These are phyloP conservation scores for Kurtzmaniella quercitrusa DNA, from an alignment of 1,139 yeast genomes.

Conservation along the genomic window DNA sequence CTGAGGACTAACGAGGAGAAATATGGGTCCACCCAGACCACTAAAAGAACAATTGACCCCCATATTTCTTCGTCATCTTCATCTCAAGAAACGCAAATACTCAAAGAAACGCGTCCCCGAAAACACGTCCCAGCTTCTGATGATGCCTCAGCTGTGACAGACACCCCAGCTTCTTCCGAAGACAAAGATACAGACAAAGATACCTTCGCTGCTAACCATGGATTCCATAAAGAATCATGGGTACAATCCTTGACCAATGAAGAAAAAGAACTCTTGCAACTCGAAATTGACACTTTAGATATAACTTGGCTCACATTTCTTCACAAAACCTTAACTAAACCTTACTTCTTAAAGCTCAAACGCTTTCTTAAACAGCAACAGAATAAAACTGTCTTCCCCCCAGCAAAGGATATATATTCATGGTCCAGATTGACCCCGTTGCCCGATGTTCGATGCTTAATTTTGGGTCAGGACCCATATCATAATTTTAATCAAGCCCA, in stretches of 20 bases:
- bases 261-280: constrained; percentile 49
- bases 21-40: neutral
- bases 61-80: too few relatives aligned
- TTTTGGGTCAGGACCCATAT: constrained; percentile 96
- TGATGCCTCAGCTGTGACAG: too few relatives aligned
- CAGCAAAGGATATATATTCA: constrained; percentile 71
- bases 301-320: constrained; percentile 73
- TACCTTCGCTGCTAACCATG: constrained; percentile 10
- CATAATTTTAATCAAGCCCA: constrained; percentile 93
- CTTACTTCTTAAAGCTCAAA: constrained; percentile 77
- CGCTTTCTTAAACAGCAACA: constrained; percentile 42
- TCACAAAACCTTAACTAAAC: constrained; percentile 72
- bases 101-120: neutral
- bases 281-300: constrained; percentile 71
- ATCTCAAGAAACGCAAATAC: too few relatives aligned
- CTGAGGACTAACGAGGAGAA: neutral
- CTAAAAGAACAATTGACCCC: too few relatives aligned
- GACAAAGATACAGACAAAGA: neutral
- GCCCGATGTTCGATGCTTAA: constrained; percentile 65
- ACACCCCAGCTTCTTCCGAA: too few relatives aligned
- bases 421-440: constrained; percentile 91
- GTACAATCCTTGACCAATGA: constrained; percentile 47
- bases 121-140: neutral
- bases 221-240: constrained; percentile 55
- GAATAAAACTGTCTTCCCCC: constrained; percentile 68